These are phyloP conservation scores for Oryza glumipatula DNA, from an alignment of 176 grass and related monocot species.

Conservation along the genomic window DNA sequence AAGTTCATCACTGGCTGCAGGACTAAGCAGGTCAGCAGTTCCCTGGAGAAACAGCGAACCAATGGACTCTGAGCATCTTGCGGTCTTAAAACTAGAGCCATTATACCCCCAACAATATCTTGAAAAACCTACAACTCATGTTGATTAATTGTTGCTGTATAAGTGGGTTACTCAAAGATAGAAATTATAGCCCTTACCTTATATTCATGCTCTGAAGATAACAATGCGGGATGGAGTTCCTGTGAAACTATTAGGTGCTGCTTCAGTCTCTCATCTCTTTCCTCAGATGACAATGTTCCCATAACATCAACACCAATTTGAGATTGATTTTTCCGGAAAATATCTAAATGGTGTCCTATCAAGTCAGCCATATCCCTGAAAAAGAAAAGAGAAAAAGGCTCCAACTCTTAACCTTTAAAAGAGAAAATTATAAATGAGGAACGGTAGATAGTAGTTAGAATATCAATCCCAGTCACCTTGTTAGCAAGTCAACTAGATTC, in stretches of 20 bases:
- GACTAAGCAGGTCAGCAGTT: constrained; percentile 82
- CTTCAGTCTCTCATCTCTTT: constrained; percentile 94
- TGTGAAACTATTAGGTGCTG: constrained; percentile 81
- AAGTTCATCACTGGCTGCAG: constrained; percentile 92
- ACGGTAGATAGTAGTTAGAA: constrained; percentile 23
- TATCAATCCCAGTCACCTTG: constrained; percentile 57
- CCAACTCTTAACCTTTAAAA: constrained; percentile 4
- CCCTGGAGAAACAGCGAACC: constrained; percentile 81
- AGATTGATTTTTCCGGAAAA: constrained; percentile 87
- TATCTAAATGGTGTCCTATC: constrained; percentile 79
- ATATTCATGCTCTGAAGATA: constrained; percentile 91
- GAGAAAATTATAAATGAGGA: constrained; percentile 33
- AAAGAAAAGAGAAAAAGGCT: neutral
- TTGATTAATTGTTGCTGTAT: constrained; percentile 39
- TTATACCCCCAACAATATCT: constrained; percentile 80
- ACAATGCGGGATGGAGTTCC: constrained; percentile 93
- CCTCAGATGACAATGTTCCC: constrained; percentile 87
- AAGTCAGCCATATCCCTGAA: constrained; percentile 92
- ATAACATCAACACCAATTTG: constrained; percentile 85
- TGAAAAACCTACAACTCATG: constrained; percentile 79
- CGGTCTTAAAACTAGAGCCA: constrained; percentile 82
- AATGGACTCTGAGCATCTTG: constrained; percentile 90
- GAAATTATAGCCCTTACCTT: constrained; percentile 56
- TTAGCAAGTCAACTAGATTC: constrained; percentile 95
- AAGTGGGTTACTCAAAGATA: constrained; percentile 25